phyloP scores from a whole-genome alignment of 108 stramenopile species.

The Pseudonitzschia multistriata region DNA sequence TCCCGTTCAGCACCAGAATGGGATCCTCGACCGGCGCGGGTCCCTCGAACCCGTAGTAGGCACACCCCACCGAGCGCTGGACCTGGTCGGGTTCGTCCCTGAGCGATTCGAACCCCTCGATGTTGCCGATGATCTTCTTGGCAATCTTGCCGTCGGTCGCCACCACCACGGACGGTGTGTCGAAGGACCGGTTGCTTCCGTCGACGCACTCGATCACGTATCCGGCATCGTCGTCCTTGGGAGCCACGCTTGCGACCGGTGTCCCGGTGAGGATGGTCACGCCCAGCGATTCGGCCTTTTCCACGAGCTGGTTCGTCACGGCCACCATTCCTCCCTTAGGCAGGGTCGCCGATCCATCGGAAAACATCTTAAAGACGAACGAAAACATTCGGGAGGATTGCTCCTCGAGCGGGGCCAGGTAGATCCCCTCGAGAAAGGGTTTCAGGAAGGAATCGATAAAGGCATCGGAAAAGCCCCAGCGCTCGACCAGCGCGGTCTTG shows the following conservation, averaged over 20 bases:
- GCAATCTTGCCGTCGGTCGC: slow-evolving; percentile 74
- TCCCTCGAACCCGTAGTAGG: slow-evolving; percentile 74
- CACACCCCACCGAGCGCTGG: slow-evolving; percentile 70
- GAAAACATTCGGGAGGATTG: slow-evolving; percentile 87
- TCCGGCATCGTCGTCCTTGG: slow-evolving; percentile 19
- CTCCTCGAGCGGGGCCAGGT: slow-evolving; percentile 61
- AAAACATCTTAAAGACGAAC: slow-evolving; percentile 87
- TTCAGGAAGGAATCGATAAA: slow-evolving; percentile 72
- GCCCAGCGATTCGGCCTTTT: slow-evolving; percentile 47
- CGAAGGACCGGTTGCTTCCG: neutral
- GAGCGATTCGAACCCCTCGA: slow-evolving; percentile 42
- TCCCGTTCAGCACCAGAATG: slow-evolving; percentile 78
- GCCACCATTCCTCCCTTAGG: slow-evolving; percentile 75
- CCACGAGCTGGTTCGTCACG: slow-evolving; percentile 62
- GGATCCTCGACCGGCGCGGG: slow-evolving; percentile 73
- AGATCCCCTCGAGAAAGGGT: slow-evolving; percentile 87
- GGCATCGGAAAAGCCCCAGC: slow-evolving; percentile 70
- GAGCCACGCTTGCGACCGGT: slow-evolving; percentile 21
- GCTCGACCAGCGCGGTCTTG: slow-evolving; percentile 46
- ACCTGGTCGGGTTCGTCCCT: slow-evolving; percentile 43
- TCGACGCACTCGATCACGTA: slow-evolving; percentile 11
- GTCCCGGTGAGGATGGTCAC: slow-evolving; percentile 38
- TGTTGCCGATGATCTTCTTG: slow-evolving; percentile 43
- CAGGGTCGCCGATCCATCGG: slow-evolving; percentile 66
- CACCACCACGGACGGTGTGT: slow-evolving; percentile 61